Base-by-base conservation (phyloP, 2,329 filamentous ascomycete genomes). In the Fusarium tjaetaba region DNA sequence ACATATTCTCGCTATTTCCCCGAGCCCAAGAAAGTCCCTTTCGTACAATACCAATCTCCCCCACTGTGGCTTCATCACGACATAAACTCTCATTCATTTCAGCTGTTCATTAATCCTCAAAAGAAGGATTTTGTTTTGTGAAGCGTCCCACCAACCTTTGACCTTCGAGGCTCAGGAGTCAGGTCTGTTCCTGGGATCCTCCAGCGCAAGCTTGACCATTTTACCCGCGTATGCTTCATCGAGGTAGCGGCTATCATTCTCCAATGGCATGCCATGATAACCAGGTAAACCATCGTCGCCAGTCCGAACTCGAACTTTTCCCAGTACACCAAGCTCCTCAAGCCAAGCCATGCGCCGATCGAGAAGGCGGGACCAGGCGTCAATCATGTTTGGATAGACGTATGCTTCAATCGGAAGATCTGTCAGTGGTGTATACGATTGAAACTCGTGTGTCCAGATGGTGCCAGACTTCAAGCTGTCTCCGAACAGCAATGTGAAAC, bases 301-400 rank as follows among this genome's bases (percentile, higher is more conserved):
- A 1, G 5, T 2, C 1, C 16, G 32, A 1, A 62, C 0, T 26
- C 32, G 36, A 24, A 62, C 30, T 1, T 7, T 30, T 0, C 49
- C 49, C 0, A 57, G 16, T 0, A 57, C 34, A 1, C 34, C 39
- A 4, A 62, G 60, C 6, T 7, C 11, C 1, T 26, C 3, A 1
- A 62, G 49, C 51, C 51, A 57, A 0, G 28, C 24, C 18, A 57
- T 5, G 0, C 60, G 49, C 18, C 32, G n/a, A 4, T 48, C 2
- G 0, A 8, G 9, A 4, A 28, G 1, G 20, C 1, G 55, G 7
- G 32, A 0, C 41, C 55, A 58, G 2, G 0, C 1, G 0, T 13
- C 13, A 13, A 7, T 1, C 57, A 60, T 22, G 0, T 39, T 7
- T 5, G 0, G 0, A 5, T 8, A 15, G 20, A 49, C 4, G 32